Base-by-base conservation (phyloP, 192 early-diverging fungal genomes). In the Lobulomyces angularis region DNA sequence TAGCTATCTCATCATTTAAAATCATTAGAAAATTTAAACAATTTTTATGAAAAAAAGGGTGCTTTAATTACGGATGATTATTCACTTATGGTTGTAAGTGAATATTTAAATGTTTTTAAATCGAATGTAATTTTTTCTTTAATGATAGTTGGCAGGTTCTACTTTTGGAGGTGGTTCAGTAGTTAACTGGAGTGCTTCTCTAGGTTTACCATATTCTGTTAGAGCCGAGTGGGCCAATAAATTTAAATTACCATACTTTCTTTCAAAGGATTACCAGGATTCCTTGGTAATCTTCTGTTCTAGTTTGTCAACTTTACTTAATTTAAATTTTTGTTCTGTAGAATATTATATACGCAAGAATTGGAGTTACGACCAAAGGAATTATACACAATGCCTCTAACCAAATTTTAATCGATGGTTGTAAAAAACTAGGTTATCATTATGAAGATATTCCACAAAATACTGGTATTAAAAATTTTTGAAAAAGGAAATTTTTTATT, bases 81-180 rank as follows among this genome's bases (percentile, higher is more conserved):
- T 11, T 37, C 59, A 12, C 40, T 85, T 4, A 56, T 49, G 8
- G 45, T 81, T 12, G n/a, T n/a, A n/a, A n/a, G n/a, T n/a, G n/a
- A n/a, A n/a, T n/a, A n/a, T n/a, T n/a, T n/a, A n/a, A n/a, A n/a
- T n/a, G n/a, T n/a, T n/a, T n/a, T n/a, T n/a, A n/a, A n/a, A n/a
- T n/a, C n/a, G n/a, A n/a, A n/a, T n/a, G n/a, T n/a, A n/a, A n/a
- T n/a, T n/a, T n/a, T n/a, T n/a, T n/a, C n/a, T n/a, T n/a, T n/a
- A n/a, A n/a, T n/a, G n/a, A n/a, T n/a, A n/a, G n/a, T 39, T 75
- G 16, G 74, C 75, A 8, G 84, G 82, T 3, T 52, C 50, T 24
- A 70, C 77, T 11, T 82, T 75, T 61, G 84, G 84, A 28, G 84
- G 84, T 47, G 84, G 82, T 23, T 82, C 81, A 23, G 62, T 63